Conservation (phyloP, 2,329 filamentous ascomycete genomes). For the Aspergillus piperis region DNA sequence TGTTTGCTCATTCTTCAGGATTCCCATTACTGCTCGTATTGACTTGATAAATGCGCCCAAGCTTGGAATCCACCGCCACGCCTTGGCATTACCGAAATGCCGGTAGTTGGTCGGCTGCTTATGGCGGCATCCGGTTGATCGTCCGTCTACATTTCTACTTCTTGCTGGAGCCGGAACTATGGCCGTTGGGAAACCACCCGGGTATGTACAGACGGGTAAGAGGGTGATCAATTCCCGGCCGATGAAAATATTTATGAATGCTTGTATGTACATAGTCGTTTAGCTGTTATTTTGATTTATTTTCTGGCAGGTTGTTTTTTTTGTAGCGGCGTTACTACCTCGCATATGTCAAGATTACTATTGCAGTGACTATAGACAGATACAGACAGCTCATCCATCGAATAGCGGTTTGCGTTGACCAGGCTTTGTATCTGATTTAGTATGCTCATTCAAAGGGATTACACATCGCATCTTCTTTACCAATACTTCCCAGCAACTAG, state of each 20-base stretch:
- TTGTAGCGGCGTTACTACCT: neutral
- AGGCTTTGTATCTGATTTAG: no score
- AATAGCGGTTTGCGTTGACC: no score
- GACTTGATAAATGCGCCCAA: neutral
- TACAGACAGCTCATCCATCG: no score
- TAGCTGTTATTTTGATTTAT: neutral
- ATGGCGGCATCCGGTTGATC: neutral
- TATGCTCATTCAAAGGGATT: no score
- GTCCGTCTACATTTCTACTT: no score
- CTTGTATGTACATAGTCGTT: neutral
- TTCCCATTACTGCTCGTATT: constrained; percentile 16
- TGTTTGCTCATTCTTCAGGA: constrained; percentile 14
- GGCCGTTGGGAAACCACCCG: neutral
- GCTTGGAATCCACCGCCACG: neutral
- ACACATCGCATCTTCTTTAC: no score
- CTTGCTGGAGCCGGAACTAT: neutral
- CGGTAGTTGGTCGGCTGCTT: neutral
- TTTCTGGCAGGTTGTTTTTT: neutral
- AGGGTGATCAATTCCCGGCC: no score
- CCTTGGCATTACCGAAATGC: neutral
- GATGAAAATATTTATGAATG: neutral
- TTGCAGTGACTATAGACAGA: no score
- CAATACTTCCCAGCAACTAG: no score
- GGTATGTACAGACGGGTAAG: neutral
- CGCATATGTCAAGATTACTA: neutral